A percentile compares a stretch with the other conserved stretches of the same genome.
phyloP scores from a whole-genome alignment of 176 grass and related monocot genomes.

The Oryza glaberrima region DNA sequence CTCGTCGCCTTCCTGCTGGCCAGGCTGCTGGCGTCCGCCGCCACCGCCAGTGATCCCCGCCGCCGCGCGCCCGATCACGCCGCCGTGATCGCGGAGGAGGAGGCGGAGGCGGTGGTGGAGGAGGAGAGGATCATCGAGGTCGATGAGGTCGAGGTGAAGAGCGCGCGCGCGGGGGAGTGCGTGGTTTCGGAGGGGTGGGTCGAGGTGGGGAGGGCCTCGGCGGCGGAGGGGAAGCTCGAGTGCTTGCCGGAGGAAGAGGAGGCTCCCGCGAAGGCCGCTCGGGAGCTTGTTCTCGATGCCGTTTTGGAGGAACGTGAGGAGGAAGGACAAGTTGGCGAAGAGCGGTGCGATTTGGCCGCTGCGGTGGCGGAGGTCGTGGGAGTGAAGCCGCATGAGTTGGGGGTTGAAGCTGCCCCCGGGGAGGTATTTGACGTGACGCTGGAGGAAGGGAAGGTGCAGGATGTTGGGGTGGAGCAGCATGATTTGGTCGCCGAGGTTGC shows the following conservation, averaged over 20 bases:
- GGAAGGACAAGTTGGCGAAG: conserved; percentile 25
- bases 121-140: conserved; percentile 53
- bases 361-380: conserved; percentile 15
- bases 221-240: neutral
- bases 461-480: neutral
- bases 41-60: conserved; percentile 39
- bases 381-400: neutral
- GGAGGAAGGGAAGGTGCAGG: neutral
- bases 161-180: neutral
- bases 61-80: conserved; percentile 24
- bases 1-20: conserved; percentile 68
- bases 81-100: conserved; percentile 33
- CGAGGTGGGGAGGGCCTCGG: conserved; percentile 42
- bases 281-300: neutral
- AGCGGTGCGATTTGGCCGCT: conserved; percentile 27
- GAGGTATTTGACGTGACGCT: conserved; percentile 12
- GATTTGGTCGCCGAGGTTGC: conserved; percentile 15
- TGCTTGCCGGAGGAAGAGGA: conserved; percentile 30
- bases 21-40: conserved; percentile 48
- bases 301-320: conserved; percentile 4
- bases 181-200: conserved; percentile 37
- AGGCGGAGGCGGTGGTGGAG: neutral
- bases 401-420: neutral
- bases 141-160: conserved; percentile 28
- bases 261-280: neutral